These are phyloP conservation scores for Gleditsia sinensis DNA, from an alignment of 306 rosid species.

Conservation along the genomic window DNA sequence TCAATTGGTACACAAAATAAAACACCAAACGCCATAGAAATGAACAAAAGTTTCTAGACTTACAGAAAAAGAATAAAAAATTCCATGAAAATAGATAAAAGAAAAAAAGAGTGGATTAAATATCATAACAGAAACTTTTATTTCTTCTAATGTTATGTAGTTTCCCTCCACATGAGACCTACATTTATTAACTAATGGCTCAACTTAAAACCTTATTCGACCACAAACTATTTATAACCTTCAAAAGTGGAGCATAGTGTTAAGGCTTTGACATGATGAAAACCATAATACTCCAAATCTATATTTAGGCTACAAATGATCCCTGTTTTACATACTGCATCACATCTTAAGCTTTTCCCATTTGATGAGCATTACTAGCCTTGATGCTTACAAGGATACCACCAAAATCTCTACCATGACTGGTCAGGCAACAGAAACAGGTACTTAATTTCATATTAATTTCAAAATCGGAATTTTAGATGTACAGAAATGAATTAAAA, in stretches of 20 bases:
- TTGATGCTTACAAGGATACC: background rate
- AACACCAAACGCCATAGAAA: background rate
- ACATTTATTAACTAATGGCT: background rate
- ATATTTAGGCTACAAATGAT: background rate
- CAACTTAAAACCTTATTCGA: background rate
- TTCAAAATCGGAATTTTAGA: background rate
- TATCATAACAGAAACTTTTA: background rate
- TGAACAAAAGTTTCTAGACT: background rate
- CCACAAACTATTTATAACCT: background rate
- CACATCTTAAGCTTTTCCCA: background rate
- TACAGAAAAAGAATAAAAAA: background rate
- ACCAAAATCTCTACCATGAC: background rate
- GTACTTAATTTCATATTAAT: background rate
- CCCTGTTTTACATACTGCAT: background rate
- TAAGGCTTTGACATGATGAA: background rate
- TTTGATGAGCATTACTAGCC: background rate
- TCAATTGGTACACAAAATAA: background rate
- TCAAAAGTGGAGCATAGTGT: background rate
- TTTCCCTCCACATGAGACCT: background rate
- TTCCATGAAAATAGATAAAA: background rate
- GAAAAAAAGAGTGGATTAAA: background rate
- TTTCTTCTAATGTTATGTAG: background rate
- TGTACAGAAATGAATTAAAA: background rate
- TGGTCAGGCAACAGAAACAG: background rate
- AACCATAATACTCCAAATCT: background rate